Percentiles rank a stretch among this genome's conserved stretches.
Evolutionary conservation across 176 grass and related monocot genomes (phyloP).

Genomic region (Leersia perrieri): DNA sequence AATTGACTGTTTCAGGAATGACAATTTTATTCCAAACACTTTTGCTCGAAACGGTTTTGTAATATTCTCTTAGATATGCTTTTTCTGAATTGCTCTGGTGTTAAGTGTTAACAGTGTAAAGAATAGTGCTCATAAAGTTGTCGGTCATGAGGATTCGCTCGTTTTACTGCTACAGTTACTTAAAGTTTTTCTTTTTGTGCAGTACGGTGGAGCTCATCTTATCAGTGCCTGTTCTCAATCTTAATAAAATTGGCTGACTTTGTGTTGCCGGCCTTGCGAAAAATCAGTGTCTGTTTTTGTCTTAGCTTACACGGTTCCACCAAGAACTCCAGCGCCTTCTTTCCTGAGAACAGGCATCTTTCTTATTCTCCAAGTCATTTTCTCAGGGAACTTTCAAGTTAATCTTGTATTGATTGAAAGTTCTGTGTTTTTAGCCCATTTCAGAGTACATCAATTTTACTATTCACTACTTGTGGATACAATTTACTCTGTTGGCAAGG

Average conservation of each 20-base stretch:
- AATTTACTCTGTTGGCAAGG: conserved; percentile 33
- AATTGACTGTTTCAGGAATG: background rate
- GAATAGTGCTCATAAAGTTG: background rate
- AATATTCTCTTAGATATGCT: background rate
- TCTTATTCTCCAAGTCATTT: background rate
- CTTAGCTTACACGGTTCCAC: background rate
- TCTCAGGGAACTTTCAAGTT: background rate
- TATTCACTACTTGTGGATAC: background rate
- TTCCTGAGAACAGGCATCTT: conserved; percentile 26
- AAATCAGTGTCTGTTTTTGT: background rate
- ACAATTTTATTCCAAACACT: background rate
- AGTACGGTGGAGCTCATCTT: conserved; percentile 46
- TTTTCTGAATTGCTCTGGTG: background rate
- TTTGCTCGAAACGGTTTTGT: background rate
- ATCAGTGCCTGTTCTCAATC: conserved; percentile 39
- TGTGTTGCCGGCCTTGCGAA: background rate
- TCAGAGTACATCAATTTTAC: conserved; percentile 31
- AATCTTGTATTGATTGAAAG: background rate
- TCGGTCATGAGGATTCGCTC: background rate
- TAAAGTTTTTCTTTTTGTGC: background rate
- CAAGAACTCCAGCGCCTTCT: conserved; percentile 23
- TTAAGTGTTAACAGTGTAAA: background rate
- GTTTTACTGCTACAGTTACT: conserved; percentile 1
- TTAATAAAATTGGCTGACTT: background rate
- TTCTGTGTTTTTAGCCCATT: background rate